phyloP scores from a whole-genome alignment of 2,329 filamentous ascomycete genomes.

The Hyphodiscus sp. region DNA sequence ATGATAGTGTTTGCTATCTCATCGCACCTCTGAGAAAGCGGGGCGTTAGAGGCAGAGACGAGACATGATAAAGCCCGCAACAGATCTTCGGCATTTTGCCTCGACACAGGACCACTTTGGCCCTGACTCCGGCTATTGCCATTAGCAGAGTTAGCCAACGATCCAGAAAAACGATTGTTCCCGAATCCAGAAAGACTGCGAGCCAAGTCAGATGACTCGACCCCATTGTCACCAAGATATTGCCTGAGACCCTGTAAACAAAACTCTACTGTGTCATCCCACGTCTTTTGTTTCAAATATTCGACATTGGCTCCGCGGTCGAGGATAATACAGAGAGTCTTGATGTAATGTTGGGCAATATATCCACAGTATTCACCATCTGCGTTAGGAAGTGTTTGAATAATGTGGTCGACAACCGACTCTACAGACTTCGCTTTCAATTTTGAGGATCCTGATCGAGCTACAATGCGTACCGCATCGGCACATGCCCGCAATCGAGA shows the following conservation, averaged over 20 bases:
- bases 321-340: slow-evolving; percentile 64
- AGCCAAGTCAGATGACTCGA: slow-evolving; percentile 10
- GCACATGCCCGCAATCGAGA: slow-evolving; percentile 62
- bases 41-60: slow-evolving; percentile 60
- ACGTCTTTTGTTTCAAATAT: slow-evolving; percentile 55
- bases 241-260: slow-evolving; percentile 56
- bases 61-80: slow-evolving; percentile 62
- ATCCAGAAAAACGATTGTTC: slow-evolving; percentile 12
- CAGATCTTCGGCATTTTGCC: slow-evolving; percentile 43
- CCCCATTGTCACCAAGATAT: slow-evolving; percentile 32
- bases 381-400: slow-evolving; percentile 59
- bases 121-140: slow-evolving; percentile 28
- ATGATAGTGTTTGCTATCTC: slow-evolving; percentile 50
- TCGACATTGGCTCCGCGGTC: slow-evolving; percentile 73
- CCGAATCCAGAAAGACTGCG: slow-evolving; percentile 16
- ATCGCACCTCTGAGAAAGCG: slow-evolving; percentile 49
- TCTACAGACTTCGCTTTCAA: slow-evolving; percentile 73
- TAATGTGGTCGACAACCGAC: slow-evolving; percentile 74
- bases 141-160: slow-evolving; percentile 18
- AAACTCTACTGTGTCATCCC: slow-evolving; percentile 37
- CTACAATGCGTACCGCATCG: slow-evolving; percentile 62
- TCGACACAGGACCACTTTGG: slow-evolving; percentile 20
- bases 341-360: slow-evolving; percentile 71
- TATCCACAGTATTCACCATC: slow-evolving; percentile 61
- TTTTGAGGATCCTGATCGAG: slow-evolving; percentile 61